Percentiles rank a stretch among this genome's conserved stretches.
Conservation (phyloP, 2,329 filamentous ascomycete species). For the Colletotrichum caudatum region DNA sequence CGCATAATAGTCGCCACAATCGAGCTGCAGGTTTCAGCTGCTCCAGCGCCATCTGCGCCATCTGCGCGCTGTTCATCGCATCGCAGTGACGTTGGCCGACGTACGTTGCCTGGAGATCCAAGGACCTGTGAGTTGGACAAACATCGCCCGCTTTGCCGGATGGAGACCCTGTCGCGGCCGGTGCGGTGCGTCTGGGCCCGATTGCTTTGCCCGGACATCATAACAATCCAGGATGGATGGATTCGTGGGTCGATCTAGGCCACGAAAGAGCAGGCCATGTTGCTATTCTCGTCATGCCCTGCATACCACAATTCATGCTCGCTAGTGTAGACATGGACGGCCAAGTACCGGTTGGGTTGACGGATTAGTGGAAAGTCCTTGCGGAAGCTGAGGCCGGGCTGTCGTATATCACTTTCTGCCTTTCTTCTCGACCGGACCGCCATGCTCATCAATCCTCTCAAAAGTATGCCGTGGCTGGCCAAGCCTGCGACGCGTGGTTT, state of each 20-base stretch:
- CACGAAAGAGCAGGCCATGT: slow-evolving; percentile 16
- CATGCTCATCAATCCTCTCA: slow-evolving; percentile 12
- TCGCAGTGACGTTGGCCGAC: slow-evolving; percentile 11
- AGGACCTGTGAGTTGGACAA: neutral
- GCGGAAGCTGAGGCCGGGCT: neutral
- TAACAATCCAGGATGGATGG: slow-evolving; percentile 16
- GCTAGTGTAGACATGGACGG: neutral
- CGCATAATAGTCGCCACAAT: slow-evolving; percentile 42
- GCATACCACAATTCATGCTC: slow-evolving; percentile 23
- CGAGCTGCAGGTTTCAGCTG: slow-evolving; percentile 42
- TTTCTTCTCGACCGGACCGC: slow-evolving; percentile 20
- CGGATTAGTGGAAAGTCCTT: neutral
- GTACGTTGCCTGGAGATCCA: slow-evolving; percentile 7
- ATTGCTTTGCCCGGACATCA: slow-evolving; percentile 14
- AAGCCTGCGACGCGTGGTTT: slow-evolving; percentile 13
- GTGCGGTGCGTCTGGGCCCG: slow-evolving; percentile 16
- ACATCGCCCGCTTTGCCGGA: slow-evolving; percentile 10
- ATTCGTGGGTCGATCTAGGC: slow-evolving; percentile 31
- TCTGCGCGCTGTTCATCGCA: neutral
- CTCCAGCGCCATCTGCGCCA: slow-evolving; percentile 23
- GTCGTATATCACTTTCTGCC: slow-evolving; percentile 8
- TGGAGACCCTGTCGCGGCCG: slow-evolving; percentile 11
- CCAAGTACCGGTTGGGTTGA: neutral
- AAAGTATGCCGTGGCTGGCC: slow-evolving; percentile 4
- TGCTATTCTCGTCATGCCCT: slow-evolving; percentile 38